phyloP scores from a whole-genome alignment of 192 early-diverging fungal species.

The Chytriomyces sp. region DNA sequence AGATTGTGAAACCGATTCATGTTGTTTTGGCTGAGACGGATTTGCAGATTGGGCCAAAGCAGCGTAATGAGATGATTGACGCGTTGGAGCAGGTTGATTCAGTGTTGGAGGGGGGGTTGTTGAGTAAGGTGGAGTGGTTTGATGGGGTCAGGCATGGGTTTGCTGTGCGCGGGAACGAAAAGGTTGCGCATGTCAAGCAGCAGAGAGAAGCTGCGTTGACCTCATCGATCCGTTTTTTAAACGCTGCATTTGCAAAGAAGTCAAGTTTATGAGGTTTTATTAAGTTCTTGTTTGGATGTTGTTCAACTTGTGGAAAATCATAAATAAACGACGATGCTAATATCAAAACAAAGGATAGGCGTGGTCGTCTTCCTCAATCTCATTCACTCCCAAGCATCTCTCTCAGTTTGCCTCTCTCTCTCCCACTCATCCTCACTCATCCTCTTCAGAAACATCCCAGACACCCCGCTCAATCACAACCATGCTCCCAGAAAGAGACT shows the following conservation, averaged over 20 bases:
- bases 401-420: not conserved
- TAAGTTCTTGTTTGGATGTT: no score
- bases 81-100: not conserved
- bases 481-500: not conserved
- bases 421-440: not conserved
- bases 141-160: constrained; percentile 32
- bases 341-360: no score
- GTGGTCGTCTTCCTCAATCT: no score
- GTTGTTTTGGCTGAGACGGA: constrained; percentile 23
- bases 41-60: not conserved
- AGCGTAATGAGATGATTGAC: constrained; percentile 13
- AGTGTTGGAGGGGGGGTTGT: not conserved
- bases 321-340: no score
- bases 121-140: constrained; percentile 3
- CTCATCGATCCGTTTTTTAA: not conserved
- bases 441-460: not conserved
- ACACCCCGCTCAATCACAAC: constrained; percentile 11
- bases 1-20: constrained; percentile 21
- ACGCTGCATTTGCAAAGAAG: not conserved
- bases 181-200: not conserved
- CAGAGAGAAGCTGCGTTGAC: not conserved
- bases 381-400: no score
- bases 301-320: no score
- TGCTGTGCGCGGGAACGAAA: constrained; percentile 25
- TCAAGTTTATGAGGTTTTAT: no score